Percentiles rank a stretch among this genome's conserved stretches.
phyloP scores from a whole-genome alignment of 2,329 filamentous ascomycete species.

The Rutstroemia sp. region DNA sequence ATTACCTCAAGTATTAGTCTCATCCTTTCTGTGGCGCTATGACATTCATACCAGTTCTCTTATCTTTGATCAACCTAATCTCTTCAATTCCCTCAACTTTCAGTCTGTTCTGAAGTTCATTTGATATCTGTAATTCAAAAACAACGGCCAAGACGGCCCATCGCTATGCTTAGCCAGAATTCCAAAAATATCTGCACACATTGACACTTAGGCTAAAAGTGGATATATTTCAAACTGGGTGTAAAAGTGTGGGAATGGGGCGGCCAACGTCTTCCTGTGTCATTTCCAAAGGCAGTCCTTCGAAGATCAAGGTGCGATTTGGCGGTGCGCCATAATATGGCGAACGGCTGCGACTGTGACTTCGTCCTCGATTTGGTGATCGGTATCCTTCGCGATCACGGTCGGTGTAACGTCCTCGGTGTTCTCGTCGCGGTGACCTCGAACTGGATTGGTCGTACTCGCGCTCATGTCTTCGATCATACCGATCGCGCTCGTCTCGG shows the following conservation, averaged over 20 bases:
- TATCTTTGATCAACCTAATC: slow-evolving; percentile 49
- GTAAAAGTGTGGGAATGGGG: slow-evolving; percentile 28
- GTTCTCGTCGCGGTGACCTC: slow-evolving; percentile 29
- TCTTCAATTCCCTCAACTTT: slow-evolving; percentile 46
- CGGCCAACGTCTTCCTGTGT: slow-evolving; percentile 45
- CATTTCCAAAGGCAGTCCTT: slow-evolving; percentile 43
- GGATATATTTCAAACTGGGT: slow-evolving; percentile 12
- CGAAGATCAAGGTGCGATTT: slow-evolving; percentile 47
- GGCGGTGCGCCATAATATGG: slow-evolving; percentile 32
- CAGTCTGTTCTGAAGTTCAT: slow-evolving; percentile 45
- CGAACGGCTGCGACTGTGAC: slow-evolving; percentile 26
- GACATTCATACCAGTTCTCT: slow-evolving; percentile 42
- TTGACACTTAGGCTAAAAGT: slow-evolving; percentile 30
- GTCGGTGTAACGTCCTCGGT: slow-evolving; percentile 28
- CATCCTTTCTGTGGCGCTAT: slow-evolving; percentile 5
- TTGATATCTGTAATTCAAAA: slow-evolving; percentile 42
- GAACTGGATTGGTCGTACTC: slow-evolving; percentile 35
- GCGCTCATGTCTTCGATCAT: slow-evolving; percentile 27
- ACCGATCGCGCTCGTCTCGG: slow-evolving; percentile 27
- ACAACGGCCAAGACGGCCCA: slow-evolving; percentile 28
- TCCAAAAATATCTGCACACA: slow-evolving; percentile 23
- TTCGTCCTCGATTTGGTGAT: slow-evolving; percentile 25
- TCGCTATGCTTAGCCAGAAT: slow-evolving; percentile 32
- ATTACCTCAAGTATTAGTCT: slow-evolving; percentile 8
- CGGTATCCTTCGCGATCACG: slow-evolving; percentile 29